These are phyloP conservation scores for Aspergillus nomiae DNA, from an alignment of 2,329 filamentous ascomycete genomes.

Conservation along the genomic window DNA sequence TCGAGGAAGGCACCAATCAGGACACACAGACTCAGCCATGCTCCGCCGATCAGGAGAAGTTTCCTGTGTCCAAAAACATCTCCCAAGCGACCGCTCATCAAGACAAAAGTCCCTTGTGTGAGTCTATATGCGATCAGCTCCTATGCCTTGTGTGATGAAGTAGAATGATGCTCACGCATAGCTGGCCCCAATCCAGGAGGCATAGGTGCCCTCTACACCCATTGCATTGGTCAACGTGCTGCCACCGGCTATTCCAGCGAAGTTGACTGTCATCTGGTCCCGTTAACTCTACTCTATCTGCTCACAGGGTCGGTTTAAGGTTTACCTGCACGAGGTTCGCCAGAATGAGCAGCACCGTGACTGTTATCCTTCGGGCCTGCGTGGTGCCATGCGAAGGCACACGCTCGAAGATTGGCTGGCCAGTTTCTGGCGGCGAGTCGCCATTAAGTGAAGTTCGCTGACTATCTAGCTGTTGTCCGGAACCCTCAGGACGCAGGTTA, in stretches of 20 bases:
- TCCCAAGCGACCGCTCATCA: slow-evolving; percentile 59
- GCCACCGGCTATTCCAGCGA: slow-evolving; percentile 28
- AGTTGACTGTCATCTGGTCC: slow-evolving; percentile 30
- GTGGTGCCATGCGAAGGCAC: slow-evolving; percentile 17
- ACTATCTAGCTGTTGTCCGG: not conserved
- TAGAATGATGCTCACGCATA: slow-evolving; percentile 21
- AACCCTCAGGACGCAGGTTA: not conserved
- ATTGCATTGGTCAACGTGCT: slow-evolving; percentile 23
- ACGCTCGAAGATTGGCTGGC: slow-evolving; percentile 24
- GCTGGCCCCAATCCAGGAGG: slow-evolving; percentile 31
- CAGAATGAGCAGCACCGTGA: slow-evolving; percentile 25
- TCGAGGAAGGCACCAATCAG: slow-evolving; percentile 53
- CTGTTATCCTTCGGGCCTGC: slow-evolving; percentile 18
- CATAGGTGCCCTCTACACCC: slow-evolving; percentile 21
- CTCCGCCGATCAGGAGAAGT: slow-evolving; percentile 56
- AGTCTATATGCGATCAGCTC: slow-evolving; percentile 33
- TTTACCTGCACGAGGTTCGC: slow-evolving; percentile 32
- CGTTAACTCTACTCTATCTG: not conserved
- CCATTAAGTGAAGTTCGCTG: not conserved
- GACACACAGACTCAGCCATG: slow-evolving; percentile 59
- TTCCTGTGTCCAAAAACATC: slow-evolving; percentile 61
- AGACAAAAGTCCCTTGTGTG: slow-evolving; percentile 60
- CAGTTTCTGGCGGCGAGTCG: slow-evolving; percentile 17
- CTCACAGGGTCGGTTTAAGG: not conserved
- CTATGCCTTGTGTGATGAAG: not conserved